Conservation (phyloP, 192 early-diverging fungal genomes). For the Thamnidium elegans region DNA sequence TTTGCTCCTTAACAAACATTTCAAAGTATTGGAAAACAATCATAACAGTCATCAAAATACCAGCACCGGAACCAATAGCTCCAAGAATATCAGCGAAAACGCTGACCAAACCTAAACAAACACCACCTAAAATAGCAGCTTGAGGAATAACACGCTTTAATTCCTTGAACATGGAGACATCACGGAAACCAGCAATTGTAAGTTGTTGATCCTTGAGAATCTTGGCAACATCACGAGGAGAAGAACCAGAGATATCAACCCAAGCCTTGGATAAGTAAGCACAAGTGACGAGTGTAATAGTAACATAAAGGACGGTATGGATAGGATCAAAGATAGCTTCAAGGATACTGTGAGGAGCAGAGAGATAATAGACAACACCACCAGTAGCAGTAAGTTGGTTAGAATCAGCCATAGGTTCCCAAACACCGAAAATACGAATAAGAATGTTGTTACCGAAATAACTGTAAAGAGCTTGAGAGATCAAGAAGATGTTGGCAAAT, state of each 20-base stretch:
- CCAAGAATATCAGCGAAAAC: conserved; percentile 96
- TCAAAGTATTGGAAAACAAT: conserved; percentile 78
- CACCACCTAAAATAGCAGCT: conserved; percentile 96
- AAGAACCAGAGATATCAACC: conserved; percentile 98
- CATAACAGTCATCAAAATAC: conserved; percentile 94
- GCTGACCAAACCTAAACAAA: conserved; percentile 90
- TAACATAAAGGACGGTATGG: conserved; percentile 90
- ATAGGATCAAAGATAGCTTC: conserved; percentile 87
- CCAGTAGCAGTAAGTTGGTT: conserved; percentile 88
- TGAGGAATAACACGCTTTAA: conserved; percentile 98
- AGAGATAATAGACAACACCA: conserved; percentile 97
- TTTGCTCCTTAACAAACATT: conserved; percentile 93
- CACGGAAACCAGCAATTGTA: conserved; percentile 91
- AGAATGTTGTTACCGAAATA: conserved; percentile 95
- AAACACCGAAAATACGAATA: conserved; percentile 91
- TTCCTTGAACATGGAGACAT: conserved; percentile 98
- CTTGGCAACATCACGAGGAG: conserved; percentile 93
- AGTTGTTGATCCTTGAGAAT: conserved; percentile 97
- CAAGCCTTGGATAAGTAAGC: conserved; percentile 96
- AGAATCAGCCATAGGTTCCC: conserved; percentile 92
- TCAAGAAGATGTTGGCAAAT: conserved; percentile 93
- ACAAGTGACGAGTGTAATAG: conserved; percentile 92
- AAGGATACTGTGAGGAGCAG: conserved; percentile 82
- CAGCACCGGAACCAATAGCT: conserved; percentile 98
- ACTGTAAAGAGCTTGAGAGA: conserved; percentile 96